A percentile compares a stretch with the other conserved stretches of the same genome.
Conservation (phyloP, 1,139 yeast species). For the Magnusiomyces clavatus region DNA sequence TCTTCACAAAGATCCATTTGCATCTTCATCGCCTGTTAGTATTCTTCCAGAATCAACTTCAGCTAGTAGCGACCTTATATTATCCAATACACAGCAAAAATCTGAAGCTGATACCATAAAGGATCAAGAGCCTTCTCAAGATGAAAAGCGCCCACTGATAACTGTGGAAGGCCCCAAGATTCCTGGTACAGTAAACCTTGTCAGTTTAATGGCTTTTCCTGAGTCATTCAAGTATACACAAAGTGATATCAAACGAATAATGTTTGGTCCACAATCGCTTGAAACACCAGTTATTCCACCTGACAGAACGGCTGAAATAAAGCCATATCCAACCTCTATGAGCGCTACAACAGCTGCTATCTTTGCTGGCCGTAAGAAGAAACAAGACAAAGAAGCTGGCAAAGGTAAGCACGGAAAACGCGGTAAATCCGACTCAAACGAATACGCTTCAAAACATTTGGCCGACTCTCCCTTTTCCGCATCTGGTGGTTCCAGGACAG, state of each 20-base stretch:
- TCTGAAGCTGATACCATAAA: too few species aligned
- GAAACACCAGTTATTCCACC: conserved; percentile 40
- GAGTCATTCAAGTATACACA: conserved; percentile 22
- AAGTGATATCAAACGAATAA: conserved; percentile 37
- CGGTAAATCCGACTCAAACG: background rate
- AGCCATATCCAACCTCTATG: background rate
- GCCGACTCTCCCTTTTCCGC: background rate
- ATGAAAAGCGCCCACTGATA: conserved; percentile 3
- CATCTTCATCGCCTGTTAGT: conserved; percentile 5
- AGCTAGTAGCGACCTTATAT: background rate
- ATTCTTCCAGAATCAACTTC: conserved; percentile 6
- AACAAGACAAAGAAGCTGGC: background rate
- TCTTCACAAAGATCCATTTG: too few species aligned
- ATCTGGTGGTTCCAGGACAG: background rate
- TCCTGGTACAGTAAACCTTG: conserved; percentile 19
- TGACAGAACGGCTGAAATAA: background rate
- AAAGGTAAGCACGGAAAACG: background rate
- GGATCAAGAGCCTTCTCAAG: background rate
- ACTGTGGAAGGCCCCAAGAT: conserved; percentile 25
- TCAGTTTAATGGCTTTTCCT: conserved; percentile 28
- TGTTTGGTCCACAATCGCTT: conserved; percentile 56
- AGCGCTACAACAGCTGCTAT: background rate
- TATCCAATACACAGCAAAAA: too few species aligned
- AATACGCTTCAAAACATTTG: background rate
- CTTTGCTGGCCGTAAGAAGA: conserved; percentile 6